Conservation (phyloP, 2,329 filamentous ascomycete genomes). For the Pochonia chlamydosporia region DNA sequence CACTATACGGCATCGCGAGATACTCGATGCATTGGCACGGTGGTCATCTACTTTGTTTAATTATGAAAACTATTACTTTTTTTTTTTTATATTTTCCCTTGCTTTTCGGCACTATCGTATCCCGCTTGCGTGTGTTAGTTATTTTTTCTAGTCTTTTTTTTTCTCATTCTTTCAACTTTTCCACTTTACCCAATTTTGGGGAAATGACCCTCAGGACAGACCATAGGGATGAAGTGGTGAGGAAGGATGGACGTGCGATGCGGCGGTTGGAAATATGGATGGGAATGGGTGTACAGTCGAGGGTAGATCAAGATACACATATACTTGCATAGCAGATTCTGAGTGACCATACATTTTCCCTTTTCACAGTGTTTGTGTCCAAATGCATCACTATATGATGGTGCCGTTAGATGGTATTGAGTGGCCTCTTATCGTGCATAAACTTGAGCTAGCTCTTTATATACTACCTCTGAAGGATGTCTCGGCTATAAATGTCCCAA, state of each 20-base stretch:
- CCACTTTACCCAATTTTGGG: slow-evolving; percentile 3
- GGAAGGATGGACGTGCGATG: neutral
- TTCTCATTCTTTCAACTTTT: slow-evolving; percentile 6
- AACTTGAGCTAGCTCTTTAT: neutral
- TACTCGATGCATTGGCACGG: slow-evolving; percentile 28
- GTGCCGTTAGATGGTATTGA: too few species aligned
- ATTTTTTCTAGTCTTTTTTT: neutral
- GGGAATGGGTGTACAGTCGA: neutral
- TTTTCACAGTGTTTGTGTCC: too few species aligned
- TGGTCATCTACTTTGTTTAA: slow-evolving; percentile 48
- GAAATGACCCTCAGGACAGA: neutral
- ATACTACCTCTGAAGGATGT: neutral
- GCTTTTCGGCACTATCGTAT: neutral
- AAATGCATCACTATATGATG: too few species aligned
- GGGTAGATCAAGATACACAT: neutral
- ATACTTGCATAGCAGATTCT: too few species aligned
- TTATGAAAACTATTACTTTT: slow-evolving; percentile 32
- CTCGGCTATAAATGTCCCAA: neutral
- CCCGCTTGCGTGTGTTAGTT: neutral
- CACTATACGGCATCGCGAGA: slow-evolving; percentile 24
- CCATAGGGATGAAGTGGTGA: neutral
- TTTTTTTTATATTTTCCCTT: slow-evolving; percentile 4
- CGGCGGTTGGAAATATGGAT: slow-evolving; percentile 5
- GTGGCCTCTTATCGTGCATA: neutral
- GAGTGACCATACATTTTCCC: neutral